Percentiles rank a stretch among this genome's conserved stretches.
Conservation (phyloP, 495 filamentous ascomycete genomes). For the Trichoderma orchidacearum region DNA sequence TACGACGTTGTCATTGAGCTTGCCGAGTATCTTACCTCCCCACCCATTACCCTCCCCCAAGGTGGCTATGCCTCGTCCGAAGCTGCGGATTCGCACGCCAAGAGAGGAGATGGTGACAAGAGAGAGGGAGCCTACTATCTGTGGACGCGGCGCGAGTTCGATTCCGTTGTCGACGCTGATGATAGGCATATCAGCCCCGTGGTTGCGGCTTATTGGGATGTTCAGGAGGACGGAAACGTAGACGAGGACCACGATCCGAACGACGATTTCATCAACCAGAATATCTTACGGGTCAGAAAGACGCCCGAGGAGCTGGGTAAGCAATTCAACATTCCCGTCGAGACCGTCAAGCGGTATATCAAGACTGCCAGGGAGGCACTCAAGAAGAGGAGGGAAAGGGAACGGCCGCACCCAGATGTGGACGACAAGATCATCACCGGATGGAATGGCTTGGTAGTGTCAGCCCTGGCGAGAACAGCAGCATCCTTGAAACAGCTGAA, state of each 20-base stretch:
- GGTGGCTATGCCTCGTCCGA: conserved; percentile 86
- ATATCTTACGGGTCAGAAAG: conserved; percentile 30
- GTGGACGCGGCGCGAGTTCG: conserved; percentile 84
- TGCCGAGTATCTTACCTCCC: conserved; percentile 63
- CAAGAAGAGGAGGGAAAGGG: conserved; percentile 55
- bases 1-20: conserved; percentile 73
- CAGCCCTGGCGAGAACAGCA: conserved; percentile 60
- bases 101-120: conserved; percentile 65
- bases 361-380: conserved; percentile 54
- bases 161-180: conserved; percentile 48
- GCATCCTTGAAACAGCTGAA: conserved; percentile 51
- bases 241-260: conserved; percentile 71
- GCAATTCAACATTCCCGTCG: conserved; percentile 62
- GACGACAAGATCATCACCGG: conserved; percentile 85
- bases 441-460: conserved; percentile 87
- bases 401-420: conserved; percentile 63
- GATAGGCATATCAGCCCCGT: conserved; percentile 51
- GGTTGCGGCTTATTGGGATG: conserved; percentile 74
- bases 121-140: conserved; percentile 92
- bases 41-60: conserved; percentile 46
- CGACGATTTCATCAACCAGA: conserved; percentile 86
- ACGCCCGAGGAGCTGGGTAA: conserved; percentile 48
- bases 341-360: conserved; percentile 62
- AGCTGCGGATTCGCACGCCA: conserved; percentile 79
- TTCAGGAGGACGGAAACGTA: conserved; percentile 81